Evolutionary conservation across 2,329 filamentous ascomycete species (phyloP).

Genomic region (Plectosphaerella plurivora): DNA sequence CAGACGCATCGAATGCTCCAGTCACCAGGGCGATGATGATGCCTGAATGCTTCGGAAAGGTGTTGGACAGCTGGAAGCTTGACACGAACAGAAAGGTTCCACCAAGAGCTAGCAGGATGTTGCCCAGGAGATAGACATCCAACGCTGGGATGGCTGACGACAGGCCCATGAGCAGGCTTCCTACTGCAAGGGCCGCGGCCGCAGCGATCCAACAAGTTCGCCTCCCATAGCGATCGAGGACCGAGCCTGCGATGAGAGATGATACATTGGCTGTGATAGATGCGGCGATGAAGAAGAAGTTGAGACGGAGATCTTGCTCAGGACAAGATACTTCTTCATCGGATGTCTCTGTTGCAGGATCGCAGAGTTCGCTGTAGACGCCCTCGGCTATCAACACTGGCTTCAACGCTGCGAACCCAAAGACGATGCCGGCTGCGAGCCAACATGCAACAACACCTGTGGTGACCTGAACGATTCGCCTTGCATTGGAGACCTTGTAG

Average conservation of each 20-base stretch:
- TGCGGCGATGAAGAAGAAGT: conserved; percentile 55
- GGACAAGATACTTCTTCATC: conserved; percentile 42
- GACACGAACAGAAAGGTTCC: conserved; percentile 62
- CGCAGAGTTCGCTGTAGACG: conserved; percentile 49
- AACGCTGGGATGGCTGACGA: conserved; percentile 47
- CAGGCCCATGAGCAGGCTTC: conserved; percentile 56
- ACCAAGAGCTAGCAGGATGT: conserved; percentile 56
- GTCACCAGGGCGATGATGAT: conserved; percentile 58
- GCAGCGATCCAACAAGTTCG: conserved; percentile 59
- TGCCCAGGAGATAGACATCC: conserved; percentile 56
- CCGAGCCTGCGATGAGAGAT: conserved; percentile 61
- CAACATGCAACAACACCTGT: conserved; percentile 69
- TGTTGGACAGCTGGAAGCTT: conserved; percentile 61
- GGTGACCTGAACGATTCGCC: conserved; percentile 54
- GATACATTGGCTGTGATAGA: conserved; percentile 55
- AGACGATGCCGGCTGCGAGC: conserved; percentile 71
- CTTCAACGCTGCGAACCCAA: conserved; percentile 88
- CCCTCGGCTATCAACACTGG: conserved; percentile 71
- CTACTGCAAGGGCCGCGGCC: conserved; percentile 50
- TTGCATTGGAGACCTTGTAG: conserved; percentile 23
- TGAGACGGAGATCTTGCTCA: conserved; percentile 46
- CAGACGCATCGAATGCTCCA: conserved; percentile 61
- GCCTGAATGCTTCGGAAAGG: conserved; percentile 56
- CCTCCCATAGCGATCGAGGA: conserved; percentile 63
- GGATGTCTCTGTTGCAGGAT: conserved; percentile 6